These are phyloP conservation scores for Lachnum nothofagi DNA, from an alignment of 2,329 filamentous ascomycete species.

Conservation along the genomic window DNA sequence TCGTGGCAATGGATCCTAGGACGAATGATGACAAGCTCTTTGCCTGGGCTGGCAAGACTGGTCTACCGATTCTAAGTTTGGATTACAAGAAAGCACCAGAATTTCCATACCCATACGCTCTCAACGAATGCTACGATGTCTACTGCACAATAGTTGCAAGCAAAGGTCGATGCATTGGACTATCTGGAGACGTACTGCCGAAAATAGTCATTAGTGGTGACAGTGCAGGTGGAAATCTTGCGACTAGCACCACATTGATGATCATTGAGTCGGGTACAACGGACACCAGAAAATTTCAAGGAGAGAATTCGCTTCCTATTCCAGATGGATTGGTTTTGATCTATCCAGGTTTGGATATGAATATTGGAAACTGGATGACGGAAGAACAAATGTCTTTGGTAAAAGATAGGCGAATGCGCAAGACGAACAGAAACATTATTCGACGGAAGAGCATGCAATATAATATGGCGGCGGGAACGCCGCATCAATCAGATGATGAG, in stretches of 20 bases:
- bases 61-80: conserved; percentile 81
- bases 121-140: conserved; percentile 84
- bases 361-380: conserved; percentile 98
- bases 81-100: conserved; percentile 88
- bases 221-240: conserved; percentile 77
- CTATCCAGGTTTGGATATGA: conserved; percentile 91
- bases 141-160: conserved; percentile 70
- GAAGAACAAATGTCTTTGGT: conserved; percentile 96
- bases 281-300: conserved; percentile 50
- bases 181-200: conserved; percentile 61
- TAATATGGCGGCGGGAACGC: conserved; percentile 74
- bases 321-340: conserved; percentile 80
- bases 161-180: conserved; percentile 68
- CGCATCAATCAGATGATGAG: conserved; percentile 74
- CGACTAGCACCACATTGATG: conserved; percentile 79
- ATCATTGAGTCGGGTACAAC: conserved; percentile 68
- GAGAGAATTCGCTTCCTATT: conserved; percentile 57
- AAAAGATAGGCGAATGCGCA: conserved; percentile 71
- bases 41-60: conserved; percentile 83
- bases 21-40: conserved; percentile 91
- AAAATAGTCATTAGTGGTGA: conserved; percentile 72
- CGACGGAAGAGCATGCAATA: conserved; percentile 86
- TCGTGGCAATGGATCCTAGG: conserved; percentile 93
- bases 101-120: conserved; percentile 75
- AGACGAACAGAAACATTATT: conserved; percentile 73